Evolutionary conservation across 2,329 filamentous ascomycete species (phyloP).

Genomic region (Fusarium sp.): DNA sequence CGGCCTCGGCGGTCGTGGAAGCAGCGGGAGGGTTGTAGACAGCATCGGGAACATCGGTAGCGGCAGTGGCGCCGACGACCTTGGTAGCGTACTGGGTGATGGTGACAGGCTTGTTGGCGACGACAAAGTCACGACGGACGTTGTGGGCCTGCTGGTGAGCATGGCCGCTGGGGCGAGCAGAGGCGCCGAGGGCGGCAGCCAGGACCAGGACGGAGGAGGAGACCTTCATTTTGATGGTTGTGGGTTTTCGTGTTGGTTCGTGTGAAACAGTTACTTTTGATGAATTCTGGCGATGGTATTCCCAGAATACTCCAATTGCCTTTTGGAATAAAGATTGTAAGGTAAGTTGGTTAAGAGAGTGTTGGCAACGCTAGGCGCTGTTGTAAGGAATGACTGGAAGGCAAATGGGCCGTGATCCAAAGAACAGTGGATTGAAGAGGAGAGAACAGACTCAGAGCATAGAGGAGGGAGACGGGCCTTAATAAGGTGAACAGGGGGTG

Average conservation of each 20-base stretch:
- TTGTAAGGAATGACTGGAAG: constrained; percentile 48
- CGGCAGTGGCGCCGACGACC: constrained; percentile 19
- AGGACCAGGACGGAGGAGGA: constrained; percentile 56
- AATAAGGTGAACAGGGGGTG: constrained; percentile 49
- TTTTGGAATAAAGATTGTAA: constrained; percentile 41
- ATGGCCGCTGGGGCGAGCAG: constrained; percentile 59
- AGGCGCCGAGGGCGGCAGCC: constrained; percentile 59
- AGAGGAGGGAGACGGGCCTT: constrained; percentile 48
- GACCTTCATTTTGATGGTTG: constrained; percentile 59
- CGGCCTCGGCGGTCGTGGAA: constrained; percentile 8
- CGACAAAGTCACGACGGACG: constrained; percentile 54
- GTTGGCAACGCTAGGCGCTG: constrained; percentile 45
- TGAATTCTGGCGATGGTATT: constrained; percentile 35
- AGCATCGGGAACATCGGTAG: constrained; percentile 11
- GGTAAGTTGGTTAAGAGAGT: constrained; percentile 46
- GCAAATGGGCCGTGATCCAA: constrained; percentile 45
- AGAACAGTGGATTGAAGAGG: constrained; percentile 28
- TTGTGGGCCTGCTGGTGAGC: constrained; percentile 56
- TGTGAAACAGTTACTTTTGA: constrained; percentile 23
- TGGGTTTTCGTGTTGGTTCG: constrained; percentile 8
- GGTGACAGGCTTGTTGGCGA: constrained; percentile 54
- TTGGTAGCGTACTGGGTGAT: constrained; percentile 43
- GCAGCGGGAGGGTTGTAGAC: neutral
- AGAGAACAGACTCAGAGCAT: constrained; percentile 19
- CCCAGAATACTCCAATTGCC: constrained; percentile 46